Conservation (phyloP, 2,329 filamentous ascomycete genomes). For the Chrysoporthe deuterocubensis region DNA sequence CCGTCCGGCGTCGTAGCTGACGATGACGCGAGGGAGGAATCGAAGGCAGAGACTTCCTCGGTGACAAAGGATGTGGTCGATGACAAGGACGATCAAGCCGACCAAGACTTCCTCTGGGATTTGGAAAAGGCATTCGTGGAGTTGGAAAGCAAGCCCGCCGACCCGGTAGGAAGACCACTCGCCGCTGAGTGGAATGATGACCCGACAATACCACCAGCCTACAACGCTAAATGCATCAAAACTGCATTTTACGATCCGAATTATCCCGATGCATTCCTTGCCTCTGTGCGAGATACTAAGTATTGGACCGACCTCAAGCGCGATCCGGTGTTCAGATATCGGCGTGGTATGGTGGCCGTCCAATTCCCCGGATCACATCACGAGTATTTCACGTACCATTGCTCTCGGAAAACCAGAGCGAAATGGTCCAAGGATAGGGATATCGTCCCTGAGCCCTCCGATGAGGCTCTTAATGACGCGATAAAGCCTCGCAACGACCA, state of each 20-base stretch:
- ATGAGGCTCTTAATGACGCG: slow-evolving; percentile 16
- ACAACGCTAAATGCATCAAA: slow-evolving; percentile 47
- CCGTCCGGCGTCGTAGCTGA: slow-evolving; percentile 3
- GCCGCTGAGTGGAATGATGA: slow-evolving; percentile 48
- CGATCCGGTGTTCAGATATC: slow-evolving; percentile 48
- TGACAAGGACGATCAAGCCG: slow-evolving; percentile 30
- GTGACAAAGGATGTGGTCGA: background rate
- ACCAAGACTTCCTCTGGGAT: slow-evolving; percentile 45
- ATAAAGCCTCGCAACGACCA: slow-evolving; percentile 9
- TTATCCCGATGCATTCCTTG: slow-evolving; percentile 48
- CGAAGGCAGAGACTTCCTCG: slow-evolving; percentile 12
- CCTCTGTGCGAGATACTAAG: slow-evolving; percentile 45
- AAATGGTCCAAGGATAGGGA: slow-evolving; percentile 17
- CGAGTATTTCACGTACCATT: slow-evolving; percentile 35
- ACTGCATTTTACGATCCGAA: slow-evolving; percentile 50
- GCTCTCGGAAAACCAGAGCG: slow-evolving; percentile 16
- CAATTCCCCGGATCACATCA: slow-evolving; percentile 33
- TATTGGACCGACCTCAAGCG: slow-evolving; percentile 46
- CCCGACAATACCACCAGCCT: slow-evolving; percentile 50
- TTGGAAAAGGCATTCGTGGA: slow-evolving; percentile 45
- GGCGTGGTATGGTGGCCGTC: slow-evolving; percentile 35
- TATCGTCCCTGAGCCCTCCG: slow-evolving; percentile 20
- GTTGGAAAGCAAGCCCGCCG: slow-evolving; percentile 42
- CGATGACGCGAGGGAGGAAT: slow-evolving; percentile 5
- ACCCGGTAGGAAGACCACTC: slow-evolving; percentile 52